Evolutionary conservation across 441 rosid genomes (phyloP).

Genomic region (Pelargonium citronellum): DNA sequence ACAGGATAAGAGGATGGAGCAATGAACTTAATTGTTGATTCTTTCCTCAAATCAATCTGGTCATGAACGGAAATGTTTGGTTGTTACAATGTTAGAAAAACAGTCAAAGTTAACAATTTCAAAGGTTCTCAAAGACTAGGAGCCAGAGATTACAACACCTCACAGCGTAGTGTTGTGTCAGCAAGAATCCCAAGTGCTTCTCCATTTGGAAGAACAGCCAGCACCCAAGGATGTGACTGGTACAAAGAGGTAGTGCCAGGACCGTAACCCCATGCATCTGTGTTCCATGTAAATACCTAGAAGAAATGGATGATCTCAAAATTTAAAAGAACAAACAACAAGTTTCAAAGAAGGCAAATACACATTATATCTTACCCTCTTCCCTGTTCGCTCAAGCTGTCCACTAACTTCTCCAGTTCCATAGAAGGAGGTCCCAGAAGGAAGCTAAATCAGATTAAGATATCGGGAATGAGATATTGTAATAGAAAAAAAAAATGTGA

Average conservation of each 20-base stretch:
- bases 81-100: slow-evolving; percentile 12
- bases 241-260: slow-evolving; percentile 80
- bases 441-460: slow-evolving; percentile 42
- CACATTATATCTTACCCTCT: slow-evolving; percentile 48
- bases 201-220: slow-evolving; percentile 78
- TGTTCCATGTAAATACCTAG: slow-evolving; percentile 94
- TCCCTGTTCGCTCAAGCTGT: slow-evolving; percentile 87
- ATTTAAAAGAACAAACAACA: slow-evolving; percentile 5
- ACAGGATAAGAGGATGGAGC: slow-evolving; percentile 66
- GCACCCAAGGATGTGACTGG: slow-evolving; percentile 99
- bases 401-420: slow-evolving; percentile 99
- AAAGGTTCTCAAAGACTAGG: slow-evolving; percentile 3
- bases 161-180: slow-evolving; percentile 79
- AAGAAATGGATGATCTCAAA: slow-evolving; percentile 3
- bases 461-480: background rate
- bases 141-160: slow-evolving; percentile 41
- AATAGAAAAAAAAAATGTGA: slow-evolving; percentile 1
- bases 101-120: slow-evolving; percentile 1
- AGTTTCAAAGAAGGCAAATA: background rate
- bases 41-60: slow-evolving; percentile 85
- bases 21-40: slow-evolving; percentile 43
- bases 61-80: slow-evolving; percentile 21
- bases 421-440: slow-evolving; percentile 74
- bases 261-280: slow-evolving; percentile 84
- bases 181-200: slow-evolving; percentile 90